A percentile compares a stretch with the other conserved stretches of the same genome.
Conservation (phyloP, 192 early-diverging fungal species). For the Coemansia sp. region DNA sequence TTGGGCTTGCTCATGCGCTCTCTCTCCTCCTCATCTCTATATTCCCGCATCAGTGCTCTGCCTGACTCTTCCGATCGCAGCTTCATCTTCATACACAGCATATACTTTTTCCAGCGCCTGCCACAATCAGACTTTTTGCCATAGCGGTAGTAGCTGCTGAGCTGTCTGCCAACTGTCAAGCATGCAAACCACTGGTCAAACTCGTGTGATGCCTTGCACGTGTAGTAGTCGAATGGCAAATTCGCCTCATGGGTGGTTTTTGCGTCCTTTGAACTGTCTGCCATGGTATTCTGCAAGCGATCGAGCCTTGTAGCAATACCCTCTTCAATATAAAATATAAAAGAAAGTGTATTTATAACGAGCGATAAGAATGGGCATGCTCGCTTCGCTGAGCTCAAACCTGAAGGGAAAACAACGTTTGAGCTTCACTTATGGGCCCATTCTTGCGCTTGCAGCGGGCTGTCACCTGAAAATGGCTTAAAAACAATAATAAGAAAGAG, state of each 20-base stretch:
- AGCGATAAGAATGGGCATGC: no score
- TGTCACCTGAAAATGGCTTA: no score
- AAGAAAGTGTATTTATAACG: neutral
- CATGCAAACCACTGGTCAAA: slow-evolving; percentile 51
- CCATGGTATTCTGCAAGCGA: neutral
- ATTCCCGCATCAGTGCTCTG: slow-evolving; percentile 32
- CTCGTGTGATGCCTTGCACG: slow-evolving; percentile 45
- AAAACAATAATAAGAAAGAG: no score
- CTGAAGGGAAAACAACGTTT: no score
- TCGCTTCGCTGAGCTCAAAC: no score
- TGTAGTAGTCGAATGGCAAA: slow-evolving; percentile 22
- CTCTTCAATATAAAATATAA: no score
- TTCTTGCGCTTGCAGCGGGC: no score
- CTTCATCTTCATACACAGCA: slow-evolving; percentile 44
- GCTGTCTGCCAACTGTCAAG: slow-evolving; percentile 47
- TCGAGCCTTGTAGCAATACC: neutral
- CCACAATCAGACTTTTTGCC: slow-evolving; percentile 39
- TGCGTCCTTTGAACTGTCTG: neutral
- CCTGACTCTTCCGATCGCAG: slow-evolving; percentile 33
- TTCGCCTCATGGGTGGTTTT: neutral
- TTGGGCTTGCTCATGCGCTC: slow-evolving; percentile 27
- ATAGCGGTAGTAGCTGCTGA: slow-evolving; percentile 52
- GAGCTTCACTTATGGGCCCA: no score
- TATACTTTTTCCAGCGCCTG: slow-evolving; percentile 43
- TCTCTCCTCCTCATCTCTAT: slow-evolving; percentile 18